Evolutionary conservation across 2,329 filamentous ascomycete species (phyloP).

Genomic region (Trichophyton rubrum): DNA sequence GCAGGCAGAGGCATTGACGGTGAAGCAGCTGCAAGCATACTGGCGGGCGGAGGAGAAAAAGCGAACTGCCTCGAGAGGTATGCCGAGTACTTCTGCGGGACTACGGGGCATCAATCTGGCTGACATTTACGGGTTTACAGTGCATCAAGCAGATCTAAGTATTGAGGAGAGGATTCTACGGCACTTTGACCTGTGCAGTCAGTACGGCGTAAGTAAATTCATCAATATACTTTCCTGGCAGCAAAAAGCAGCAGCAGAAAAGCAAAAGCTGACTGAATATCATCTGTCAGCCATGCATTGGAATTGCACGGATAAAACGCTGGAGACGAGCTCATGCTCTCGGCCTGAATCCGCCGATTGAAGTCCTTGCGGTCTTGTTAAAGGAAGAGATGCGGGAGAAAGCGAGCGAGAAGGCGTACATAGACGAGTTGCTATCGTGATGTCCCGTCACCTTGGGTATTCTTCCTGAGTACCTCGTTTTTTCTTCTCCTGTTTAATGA

Average conservation of each 20-base stretch:
- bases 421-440: conserved; percentile 46
- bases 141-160: conserved; percentile 64
- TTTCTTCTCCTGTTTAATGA: not conserved
- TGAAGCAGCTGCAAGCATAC: conserved; percentile 60
- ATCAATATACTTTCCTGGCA: not conserved
- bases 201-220: conserved; percentile 67
- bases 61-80: conserved; percentile 49
- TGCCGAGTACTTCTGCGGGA: not conserved
- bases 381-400: conserved; percentile 48
- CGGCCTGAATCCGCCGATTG: conserved; percentile 76
- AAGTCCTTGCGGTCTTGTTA: conserved; percentile 75
- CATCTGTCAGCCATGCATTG: conserved; percentile 63
- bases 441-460: not conserved
- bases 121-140: conserved; percentile 20
- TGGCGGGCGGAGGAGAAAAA: conserved; percentile 62
- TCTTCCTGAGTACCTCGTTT: not conserved
- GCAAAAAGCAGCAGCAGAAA: not conserved
- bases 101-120: not conserved
- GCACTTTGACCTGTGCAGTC: conserved; percentile 82
- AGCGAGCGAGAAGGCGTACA: conserved; percentile 52
- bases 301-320: conserved; percentile 64
- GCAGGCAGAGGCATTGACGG: conserved; percentile 50
- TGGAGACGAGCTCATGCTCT: conserved; percentile 78
- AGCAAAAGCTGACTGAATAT: not conserved
- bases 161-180: conserved; percentile 74